phyloP scores from a whole-genome alignment of 768 basidiomycete species.

The Auriscalpium vulgare region DNA sequence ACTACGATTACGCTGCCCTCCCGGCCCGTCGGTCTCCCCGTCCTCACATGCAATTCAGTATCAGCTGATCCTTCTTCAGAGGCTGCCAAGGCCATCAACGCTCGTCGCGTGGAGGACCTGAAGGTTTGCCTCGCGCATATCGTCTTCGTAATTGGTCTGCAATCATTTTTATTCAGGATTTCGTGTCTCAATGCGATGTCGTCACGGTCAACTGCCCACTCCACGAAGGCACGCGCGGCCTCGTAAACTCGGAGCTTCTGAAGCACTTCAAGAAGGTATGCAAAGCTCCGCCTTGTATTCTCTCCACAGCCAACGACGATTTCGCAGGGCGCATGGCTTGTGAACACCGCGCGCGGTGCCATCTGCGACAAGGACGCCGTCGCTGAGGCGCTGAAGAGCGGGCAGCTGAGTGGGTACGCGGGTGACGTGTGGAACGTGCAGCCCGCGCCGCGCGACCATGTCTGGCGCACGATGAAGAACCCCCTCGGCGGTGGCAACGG shows the following conservation, averaged over 20 bases:
- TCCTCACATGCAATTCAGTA: not conserved
- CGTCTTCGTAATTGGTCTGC: slow-evolving; percentile 25
- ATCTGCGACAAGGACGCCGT: slow-evolving; percentile 84
- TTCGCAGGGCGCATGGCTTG: slow-evolving; percentile 65
- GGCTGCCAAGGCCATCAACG: slow-evolving; percentile 58
- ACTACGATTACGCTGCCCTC: slow-evolving; percentile 78
- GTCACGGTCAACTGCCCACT: slow-evolving; percentile 86
- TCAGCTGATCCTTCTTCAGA: slow-evolving; percentile 28
- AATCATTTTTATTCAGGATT: slow-evolving; percentile 21
- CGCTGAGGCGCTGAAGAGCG: slow-evolving; percentile 64
- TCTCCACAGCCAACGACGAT: not conserved
- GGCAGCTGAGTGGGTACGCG: slow-evolving; percentile 53
- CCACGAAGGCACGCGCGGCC: slow-evolving; percentile 75
- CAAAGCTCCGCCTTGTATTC: slow-evolving; percentile 26
- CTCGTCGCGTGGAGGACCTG: slow-evolving; percentile 70
- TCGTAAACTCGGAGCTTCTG: slow-evolving; percentile 76
- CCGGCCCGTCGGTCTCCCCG: slow-evolving; percentile 38
- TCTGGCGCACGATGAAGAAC: slow-evolving; percentile 81
- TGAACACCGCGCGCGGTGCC: slow-evolving; percentile 91
- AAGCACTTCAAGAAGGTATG: slow-evolving; percentile 73
- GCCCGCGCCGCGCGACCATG: slow-evolving; percentile 79
- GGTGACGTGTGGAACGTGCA: slow-evolving; percentile 83
- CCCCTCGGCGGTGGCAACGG: slow-evolving; percentile 80
- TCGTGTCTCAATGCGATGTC: slow-evolving; percentile 53
- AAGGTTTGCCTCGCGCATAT: slow-evolving; percentile 38